Evolutionary conservation across 257 asterid genomes (phyloP).

Genomic region (Solanum gandarillasii): DNA sequence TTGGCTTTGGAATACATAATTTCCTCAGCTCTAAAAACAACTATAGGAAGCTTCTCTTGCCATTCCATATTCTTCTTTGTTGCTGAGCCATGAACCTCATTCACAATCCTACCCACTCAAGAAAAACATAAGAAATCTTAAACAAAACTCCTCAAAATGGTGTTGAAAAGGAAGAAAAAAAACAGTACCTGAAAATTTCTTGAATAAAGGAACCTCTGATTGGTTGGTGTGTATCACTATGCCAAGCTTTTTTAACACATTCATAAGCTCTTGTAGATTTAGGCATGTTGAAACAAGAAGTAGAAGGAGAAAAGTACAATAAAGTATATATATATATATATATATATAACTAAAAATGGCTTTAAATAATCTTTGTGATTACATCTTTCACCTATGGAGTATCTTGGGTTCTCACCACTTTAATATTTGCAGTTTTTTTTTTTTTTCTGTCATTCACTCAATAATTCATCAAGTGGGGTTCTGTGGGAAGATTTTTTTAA

Average conservation of each 20-base stretch:
- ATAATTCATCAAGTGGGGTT: not conserved
- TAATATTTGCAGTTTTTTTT: not conserved
- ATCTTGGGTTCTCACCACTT: not conserved
- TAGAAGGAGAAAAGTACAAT: not conserved
- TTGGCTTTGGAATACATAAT: slow-evolving; percentile 91
- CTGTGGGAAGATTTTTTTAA: not conserved
- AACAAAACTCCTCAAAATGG: not conserved
- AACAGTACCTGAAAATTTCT: slow-evolving; percentile 72
- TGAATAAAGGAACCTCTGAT: slow-evolving; percentile 87
- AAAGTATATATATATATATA: not conserved
- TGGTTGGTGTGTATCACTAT: slow-evolving; percentile 82
- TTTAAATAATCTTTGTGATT: not conserved
- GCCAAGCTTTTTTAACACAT: slow-evolving; percentile 98
- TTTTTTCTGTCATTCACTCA: not conserved
- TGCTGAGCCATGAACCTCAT: slow-evolving; percentile 54
- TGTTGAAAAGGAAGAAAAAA: not conserved
- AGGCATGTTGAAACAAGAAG: slow-evolving; percentile 49
- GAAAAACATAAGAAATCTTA: not conserved
- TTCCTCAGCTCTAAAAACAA: slow-evolving; percentile 84
- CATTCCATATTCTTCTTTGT: slow-evolving; percentile 86
- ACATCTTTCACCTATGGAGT: not conserved
- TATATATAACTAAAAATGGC: not conserved
- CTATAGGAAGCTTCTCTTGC: slow-evolving; percentile 93
- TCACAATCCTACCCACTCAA: slow-evolving; percentile 26
- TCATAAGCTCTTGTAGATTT: slow-evolving; percentile 89